Evolutionary conservation across 768 basidiomycete genomes (phyloP).

Genomic region (Mycena metata): DNA sequence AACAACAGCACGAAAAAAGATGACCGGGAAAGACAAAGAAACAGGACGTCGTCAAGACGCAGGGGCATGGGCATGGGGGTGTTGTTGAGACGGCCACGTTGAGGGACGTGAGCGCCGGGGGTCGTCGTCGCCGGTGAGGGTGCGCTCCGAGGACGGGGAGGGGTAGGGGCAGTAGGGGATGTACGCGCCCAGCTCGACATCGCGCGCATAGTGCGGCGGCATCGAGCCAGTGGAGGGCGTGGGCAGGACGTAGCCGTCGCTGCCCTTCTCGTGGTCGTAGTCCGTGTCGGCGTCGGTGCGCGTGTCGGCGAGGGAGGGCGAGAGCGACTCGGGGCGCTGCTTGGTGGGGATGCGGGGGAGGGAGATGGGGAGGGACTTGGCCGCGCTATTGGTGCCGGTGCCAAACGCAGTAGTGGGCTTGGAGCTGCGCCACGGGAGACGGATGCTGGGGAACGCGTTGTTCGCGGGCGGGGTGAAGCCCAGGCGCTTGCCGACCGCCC

Average conservation of each 20-base stretch:
- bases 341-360: constrained; percentile 8
- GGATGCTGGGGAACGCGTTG: not conserved
- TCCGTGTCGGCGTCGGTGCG: constrained; percentile 7
- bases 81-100: not conserved
- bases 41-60: not conserved
- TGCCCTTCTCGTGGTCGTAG: not conserved
- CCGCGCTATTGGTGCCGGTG: not conserved
- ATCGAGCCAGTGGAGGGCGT: not conserved
- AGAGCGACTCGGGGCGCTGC: constrained; percentile 11
- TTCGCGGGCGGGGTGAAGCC: constrained; percentile 6
- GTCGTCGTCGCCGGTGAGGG: not conserved
- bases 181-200: constrained; percentile 9
- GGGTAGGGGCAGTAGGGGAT: not conserved
- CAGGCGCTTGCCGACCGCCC: not conserved
- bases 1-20: too few species aligned
- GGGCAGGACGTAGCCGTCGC: not conserved
- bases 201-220: constrained; percentile 12
- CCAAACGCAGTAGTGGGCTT: not conserved
- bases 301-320: constrained; percentile 10
- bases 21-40: not conserved
- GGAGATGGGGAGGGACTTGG: not conserved
- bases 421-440: constrained; percentile 9
- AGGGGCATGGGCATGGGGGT: not conserved
- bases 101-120: not conserved
- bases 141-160: not conserved